phyloP scores from a whole-genome alignment of 225 moss, liverwort and hornwort species.

The Marchantia paleacea region DNA sequence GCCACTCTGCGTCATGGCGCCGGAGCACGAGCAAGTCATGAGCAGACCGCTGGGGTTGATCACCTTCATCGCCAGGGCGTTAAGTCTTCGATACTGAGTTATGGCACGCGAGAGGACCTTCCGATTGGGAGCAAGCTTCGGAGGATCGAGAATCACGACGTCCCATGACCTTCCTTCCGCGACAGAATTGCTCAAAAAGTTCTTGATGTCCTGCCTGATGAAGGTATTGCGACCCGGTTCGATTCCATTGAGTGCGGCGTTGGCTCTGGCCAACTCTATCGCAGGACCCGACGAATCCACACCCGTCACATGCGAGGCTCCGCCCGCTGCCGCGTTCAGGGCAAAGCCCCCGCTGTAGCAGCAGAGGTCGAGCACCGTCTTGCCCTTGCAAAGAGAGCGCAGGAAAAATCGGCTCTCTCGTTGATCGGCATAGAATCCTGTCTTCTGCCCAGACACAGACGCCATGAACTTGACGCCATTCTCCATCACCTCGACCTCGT shows the following conservation, averaged over 20 bases:
- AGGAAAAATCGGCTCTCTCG: conserved; percentile 72
- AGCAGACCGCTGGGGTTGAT: conserved; percentile 67
- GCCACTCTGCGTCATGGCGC: conserved; percentile 93
- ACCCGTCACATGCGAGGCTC: conserved; percentile 76
- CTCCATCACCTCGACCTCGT: conserved; percentile 68
- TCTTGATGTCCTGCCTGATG: conserved; percentile 70
- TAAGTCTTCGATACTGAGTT: conserved; percentile 59
- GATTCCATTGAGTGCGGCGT: conserved; percentile 61
- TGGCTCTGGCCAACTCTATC: conserved; percentile 67
- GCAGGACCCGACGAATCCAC: conserved; percentile 78
- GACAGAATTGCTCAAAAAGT: conserved; percentile 61
- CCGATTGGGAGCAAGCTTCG: conserved; percentile 83
- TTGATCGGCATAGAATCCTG: conserved; percentile 95
- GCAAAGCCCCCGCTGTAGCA: conserved; percentile 95
- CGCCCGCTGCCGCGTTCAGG: conserved; percentile 79
- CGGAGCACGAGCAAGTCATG: conserved; percentile 97
- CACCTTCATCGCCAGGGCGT: conserved; percentile 71
- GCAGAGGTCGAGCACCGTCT: conserved; percentile 76
- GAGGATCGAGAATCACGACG: conserved; percentile 82
- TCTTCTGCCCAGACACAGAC: conserved; percentile 77
- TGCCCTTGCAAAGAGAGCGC: conserved; percentile 54
- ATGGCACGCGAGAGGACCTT: conserved; percentile 75
- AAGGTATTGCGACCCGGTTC: conserved; percentile 51
- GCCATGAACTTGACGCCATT: conserved; percentile 70
- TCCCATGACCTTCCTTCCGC: conserved; percentile 63